Evolutionary conservation across 2,329 filamentous ascomycete species (phyloP).

Genomic region (Tolypocladium ovalisporum): DNA sequence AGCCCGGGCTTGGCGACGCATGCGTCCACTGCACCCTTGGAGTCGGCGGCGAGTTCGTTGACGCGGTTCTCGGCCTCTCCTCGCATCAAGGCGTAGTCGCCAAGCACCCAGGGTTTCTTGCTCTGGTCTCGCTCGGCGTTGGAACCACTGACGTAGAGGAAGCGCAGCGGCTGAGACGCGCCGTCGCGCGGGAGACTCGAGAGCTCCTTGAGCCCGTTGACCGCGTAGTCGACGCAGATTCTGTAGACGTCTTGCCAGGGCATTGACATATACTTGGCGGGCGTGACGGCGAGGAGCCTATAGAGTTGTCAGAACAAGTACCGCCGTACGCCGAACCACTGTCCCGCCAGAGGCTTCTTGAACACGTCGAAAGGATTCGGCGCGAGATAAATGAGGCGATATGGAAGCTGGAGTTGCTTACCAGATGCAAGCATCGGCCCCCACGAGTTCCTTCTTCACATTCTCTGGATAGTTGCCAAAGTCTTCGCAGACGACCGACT

Average conservation of each 20-base stretch:
- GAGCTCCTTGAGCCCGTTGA: conserved; percentile 22
- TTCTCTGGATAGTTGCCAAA: conserved; percentile 28
- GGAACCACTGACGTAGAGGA: conserved; percentile 38
- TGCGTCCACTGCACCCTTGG: conserved; percentile 24
- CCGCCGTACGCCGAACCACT: not conserved
- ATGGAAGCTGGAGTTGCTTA: conserved; percentile 5
- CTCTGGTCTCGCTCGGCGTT: conserved; percentile 30
- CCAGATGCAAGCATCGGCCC: conserved; percentile 33
- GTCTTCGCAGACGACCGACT: conserved; percentile 25
- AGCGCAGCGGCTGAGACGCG: conserved; percentile 27
- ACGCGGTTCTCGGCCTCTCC: conserved; percentile 34
- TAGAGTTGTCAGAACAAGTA: not conserved
- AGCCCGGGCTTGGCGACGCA: conserved; percentile 31
- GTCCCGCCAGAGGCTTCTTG: not conserved
- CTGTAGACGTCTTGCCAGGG: conserved; percentile 24
- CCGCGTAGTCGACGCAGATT: conserved; percentile 26
- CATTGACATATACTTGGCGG: conserved; percentile 16
- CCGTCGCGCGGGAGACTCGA: conserved; percentile 12
- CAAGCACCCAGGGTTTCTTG: conserved; percentile 25
- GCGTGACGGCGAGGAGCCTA: conserved; percentile 32
- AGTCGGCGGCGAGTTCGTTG: conserved; percentile 26
- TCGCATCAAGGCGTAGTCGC: conserved; percentile 33
- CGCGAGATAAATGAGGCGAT: not conserved
- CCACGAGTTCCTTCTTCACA: conserved; percentile 25
- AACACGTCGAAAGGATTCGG: not conserved